Evolutionary conservation across 805 yeast genomes (phyloP).

Genomic region (Teunomyces stri): DNA sequence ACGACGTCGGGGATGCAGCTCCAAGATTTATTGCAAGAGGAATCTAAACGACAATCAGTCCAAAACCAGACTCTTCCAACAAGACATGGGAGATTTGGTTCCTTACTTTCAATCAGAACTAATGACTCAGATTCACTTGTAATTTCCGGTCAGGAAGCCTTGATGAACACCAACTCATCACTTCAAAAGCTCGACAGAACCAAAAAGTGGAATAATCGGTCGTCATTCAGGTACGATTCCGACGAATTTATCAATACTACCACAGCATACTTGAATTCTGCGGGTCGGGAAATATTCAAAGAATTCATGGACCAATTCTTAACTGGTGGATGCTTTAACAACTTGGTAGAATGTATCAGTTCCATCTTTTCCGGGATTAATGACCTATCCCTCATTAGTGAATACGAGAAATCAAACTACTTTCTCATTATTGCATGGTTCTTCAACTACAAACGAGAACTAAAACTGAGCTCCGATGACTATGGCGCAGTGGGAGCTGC

Average conservation of each 20-base stretch:
- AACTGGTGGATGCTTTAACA: constrained; percentile 73
- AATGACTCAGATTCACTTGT: constrained; percentile 61
- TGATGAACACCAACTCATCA: constrained; percentile 49
- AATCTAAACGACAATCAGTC: constrained; percentile 49
- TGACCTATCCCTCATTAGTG: constrained; percentile 30
- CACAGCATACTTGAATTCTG: constrained; percentile 24
- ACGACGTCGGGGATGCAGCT: constrained; percentile 42
- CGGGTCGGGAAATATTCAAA: constrained; percentile 21
- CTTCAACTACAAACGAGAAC: constrained; percentile 56
- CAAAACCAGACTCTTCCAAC: constrained; percentile 55
- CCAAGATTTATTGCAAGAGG: constrained; percentile 55
- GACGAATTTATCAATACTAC: constrained; percentile 29
- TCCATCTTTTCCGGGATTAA: constrained; percentile 36
- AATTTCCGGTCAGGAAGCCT: constrained; percentile 67
- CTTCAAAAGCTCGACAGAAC: constrained; percentile 63
- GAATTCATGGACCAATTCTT: constrained; percentile 56
- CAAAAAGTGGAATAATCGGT: constrained; percentile 60
- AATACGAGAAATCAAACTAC: constrained; percentile 43
- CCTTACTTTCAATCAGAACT: constrained; percentile 70
- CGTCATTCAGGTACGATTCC: constrained; percentile 38
- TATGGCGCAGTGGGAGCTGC: constrained; percentile 52
- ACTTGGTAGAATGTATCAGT: constrained; percentile 54
- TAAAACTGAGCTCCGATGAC: constrained; percentile 20
- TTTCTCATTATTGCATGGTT: constrained; percentile 73
- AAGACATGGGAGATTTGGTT: constrained; percentile 90